A percentile compares a stretch with the other conserved stretches of the same genome.
These are phyloP conservation scores for Naganishia cerealis DNA, from an alignment of 1,284 basidiomycete genomes.

Conservation along the genomic window DNA sequence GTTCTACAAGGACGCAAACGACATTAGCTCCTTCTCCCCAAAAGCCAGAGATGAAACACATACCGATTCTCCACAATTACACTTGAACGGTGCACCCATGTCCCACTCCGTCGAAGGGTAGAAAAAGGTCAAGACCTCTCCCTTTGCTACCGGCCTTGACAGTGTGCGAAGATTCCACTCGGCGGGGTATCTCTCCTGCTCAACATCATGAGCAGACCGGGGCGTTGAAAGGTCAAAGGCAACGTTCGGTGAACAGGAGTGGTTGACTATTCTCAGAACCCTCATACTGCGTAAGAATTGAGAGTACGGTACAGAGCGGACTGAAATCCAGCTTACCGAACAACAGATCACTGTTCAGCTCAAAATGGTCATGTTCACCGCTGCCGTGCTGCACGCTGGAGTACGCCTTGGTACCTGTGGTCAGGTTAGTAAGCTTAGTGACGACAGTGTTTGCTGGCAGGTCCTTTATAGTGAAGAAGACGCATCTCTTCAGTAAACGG, in stretches of 20 bases:
- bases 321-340: constrained; percentile 52
- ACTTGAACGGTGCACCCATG: constrained; percentile 67
- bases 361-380: constrained; percentile 60
- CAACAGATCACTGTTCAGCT: constrained; percentile 66
- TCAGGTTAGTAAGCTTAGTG: constrained; percentile 44
- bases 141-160: constrained; percentile 48
- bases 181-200: constrained; percentile 39
- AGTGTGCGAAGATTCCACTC: constrained; percentile 57
- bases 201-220: not conserved
- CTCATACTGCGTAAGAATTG: not conserved
- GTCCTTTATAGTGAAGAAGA: constrained; percentile 40
- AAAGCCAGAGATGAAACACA: constrained; percentile 30
- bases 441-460: constrained; percentile 44
- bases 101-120: constrained; percentile 72
- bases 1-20: constrained; percentile 36
- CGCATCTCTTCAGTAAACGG: not conserved
- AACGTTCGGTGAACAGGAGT: constrained; percentile 66
- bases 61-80: constrained; percentile 58
- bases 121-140: constrained; percentile 61
- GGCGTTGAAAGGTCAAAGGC: constrained; percentile 57
- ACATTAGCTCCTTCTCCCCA: not conserved
- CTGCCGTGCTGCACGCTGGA: constrained; percentile 55
- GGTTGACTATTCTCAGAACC: constrained; percentile 58
- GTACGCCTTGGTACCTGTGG: constrained; percentile 51
- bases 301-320: not conserved